A percentile compares a stretch with the other conserved stretches of the same genome.
Conservation (phyloP, 306 rosid genomes). For the Lagenaria siceraria region DNA sequence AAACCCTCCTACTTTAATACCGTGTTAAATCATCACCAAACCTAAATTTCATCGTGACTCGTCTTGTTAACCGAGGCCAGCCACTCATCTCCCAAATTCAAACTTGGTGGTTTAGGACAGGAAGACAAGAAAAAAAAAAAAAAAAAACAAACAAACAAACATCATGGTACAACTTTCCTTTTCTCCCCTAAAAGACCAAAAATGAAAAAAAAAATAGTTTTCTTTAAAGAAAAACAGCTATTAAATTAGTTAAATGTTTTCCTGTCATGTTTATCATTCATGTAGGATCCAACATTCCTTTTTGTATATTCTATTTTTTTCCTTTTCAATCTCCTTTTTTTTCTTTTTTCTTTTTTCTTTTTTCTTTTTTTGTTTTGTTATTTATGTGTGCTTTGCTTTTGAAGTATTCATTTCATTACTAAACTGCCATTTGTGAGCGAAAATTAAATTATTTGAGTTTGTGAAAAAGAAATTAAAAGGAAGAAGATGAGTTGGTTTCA, state of each 20-base stretch:
- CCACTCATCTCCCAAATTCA: constrained; percentile 7
- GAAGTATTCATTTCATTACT: neutral
- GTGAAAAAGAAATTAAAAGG: neutral
- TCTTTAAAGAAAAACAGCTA: constrained; percentile 13
- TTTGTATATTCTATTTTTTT: no score
- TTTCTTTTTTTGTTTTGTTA: neutral
- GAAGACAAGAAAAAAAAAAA: no score
- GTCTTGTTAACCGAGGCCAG: no score
- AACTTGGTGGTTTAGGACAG: constrained; percentile 18
- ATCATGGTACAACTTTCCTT: constrained; percentile 5
- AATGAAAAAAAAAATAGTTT: constrained; percentile 19
- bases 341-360: no score
- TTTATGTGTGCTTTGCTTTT: neutral
- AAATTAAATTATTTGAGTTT: neutral
- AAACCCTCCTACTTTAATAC: no score
- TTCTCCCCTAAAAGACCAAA: constrained; percentile 24
- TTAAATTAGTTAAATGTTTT: neutral
- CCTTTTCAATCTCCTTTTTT: neutral
- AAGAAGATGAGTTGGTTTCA: constrained; percentile 61
- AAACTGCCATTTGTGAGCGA: neutral
- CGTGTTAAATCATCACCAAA: no score
- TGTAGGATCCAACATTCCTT: no score
- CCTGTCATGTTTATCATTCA: neutral
- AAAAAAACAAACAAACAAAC: constrained; percentile 7
- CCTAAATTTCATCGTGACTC: no score